Evolutionary conservation across 2,329 filamentous ascomycete species (phyloP).

Genomic region (Neodidymelliopsis sp.): DNA sequence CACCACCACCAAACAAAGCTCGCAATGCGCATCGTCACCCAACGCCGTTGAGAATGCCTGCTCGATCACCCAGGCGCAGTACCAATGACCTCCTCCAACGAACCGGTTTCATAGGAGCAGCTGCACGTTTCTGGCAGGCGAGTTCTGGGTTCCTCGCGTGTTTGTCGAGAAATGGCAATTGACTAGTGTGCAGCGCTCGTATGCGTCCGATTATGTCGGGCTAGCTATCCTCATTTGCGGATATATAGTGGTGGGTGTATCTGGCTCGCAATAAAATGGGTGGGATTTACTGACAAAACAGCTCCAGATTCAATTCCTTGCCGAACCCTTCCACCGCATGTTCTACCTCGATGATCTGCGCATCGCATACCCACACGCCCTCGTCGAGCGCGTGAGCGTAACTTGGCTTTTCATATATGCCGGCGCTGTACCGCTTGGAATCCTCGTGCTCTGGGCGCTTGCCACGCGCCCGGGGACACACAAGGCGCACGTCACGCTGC

Average conservation of each 20-base stretch:
- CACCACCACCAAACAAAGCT: conserved; percentile 1
- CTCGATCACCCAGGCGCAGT: conserved; percentile 36
- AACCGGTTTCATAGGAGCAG: conserved; percentile 54
- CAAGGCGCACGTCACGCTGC: conserved; percentile 84
- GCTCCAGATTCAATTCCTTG: conserved; percentile 68
- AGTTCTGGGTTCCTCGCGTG: conserved; percentile 6
- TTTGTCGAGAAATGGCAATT: neutral
- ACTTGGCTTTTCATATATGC: conserved; percentile 81
- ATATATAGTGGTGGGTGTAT: conserved; percentile 66
- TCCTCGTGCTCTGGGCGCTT: conserved; percentile 72
- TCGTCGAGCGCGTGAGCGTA: conserved; percentile 82
- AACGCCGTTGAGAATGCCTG: conserved; percentile 36
- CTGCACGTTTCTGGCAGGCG: conserved; percentile 60
- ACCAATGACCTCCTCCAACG: conserved; percentile 35
- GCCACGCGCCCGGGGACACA: conserved; percentile 69
- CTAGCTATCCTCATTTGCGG: conserved; percentile 72
- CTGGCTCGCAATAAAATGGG: too few species aligned
- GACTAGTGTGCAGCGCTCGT: conserved; percentile 67
- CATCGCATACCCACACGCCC: conserved; percentile 86
- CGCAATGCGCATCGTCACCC: conserved; percentile 32
- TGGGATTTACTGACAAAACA: conserved; percentile 18
- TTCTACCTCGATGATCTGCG: conserved; percentile 86
- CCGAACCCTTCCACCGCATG: conserved; percentile 91
- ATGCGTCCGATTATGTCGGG: conserved; percentile 88
- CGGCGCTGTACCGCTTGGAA: conserved; percentile 71